Evolutionary conservation across 164 flowering plant species (phyloP).

Genomic region (Echeveria elegans): DNA sequence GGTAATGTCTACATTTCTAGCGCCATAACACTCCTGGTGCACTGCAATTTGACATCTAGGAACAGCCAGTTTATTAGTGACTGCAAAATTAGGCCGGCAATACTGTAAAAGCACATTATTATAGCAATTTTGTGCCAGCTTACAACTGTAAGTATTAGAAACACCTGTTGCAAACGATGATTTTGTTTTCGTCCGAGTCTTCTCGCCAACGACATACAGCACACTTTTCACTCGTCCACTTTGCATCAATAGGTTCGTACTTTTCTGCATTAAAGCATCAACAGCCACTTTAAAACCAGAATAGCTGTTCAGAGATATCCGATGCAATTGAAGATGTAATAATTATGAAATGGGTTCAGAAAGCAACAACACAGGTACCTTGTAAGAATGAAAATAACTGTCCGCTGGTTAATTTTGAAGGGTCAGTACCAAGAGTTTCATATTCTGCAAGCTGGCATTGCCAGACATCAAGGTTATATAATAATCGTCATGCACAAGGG

Average conservation of each 20-base stretch:
- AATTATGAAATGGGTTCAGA: background rate
- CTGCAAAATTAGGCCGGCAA: background rate
- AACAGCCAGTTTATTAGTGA: background rate
- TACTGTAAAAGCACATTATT: background rate
- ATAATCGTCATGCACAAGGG: background rate
- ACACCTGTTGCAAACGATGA: conserved; percentile 73
- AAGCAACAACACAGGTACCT: conserved; percentile 29
- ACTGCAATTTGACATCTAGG: conserved; percentile 67
- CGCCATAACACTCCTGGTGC: conserved; percentile 75
- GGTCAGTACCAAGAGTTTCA: conserved; percentile 30
- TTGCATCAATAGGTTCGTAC: conserved; percentile 77
- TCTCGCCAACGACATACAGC: conserved; percentile 98
- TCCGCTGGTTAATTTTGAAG: conserved; percentile 46
- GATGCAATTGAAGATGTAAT: background rate
- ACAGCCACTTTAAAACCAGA: background rate
- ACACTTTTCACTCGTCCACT: conserved; percentile 98
- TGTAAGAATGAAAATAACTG: conserved; percentile 53
- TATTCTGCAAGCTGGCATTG: conserved; percentile 60
- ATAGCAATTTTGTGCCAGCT: background rate
- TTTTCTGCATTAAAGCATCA: conserved; percentile 37
- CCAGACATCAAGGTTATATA: conserved; percentile 18
- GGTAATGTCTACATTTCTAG: conserved; percentile 43
- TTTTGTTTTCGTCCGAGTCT: conserved; percentile 95
- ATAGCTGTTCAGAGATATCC: background rate
- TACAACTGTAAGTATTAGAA: background rate